Evolutionary conservation across 2,329 filamentous ascomycete genomes (phyloP), one percentile per base, ranked within the genome.

Genomic region (Tolypocladium nubicola): DNA sequence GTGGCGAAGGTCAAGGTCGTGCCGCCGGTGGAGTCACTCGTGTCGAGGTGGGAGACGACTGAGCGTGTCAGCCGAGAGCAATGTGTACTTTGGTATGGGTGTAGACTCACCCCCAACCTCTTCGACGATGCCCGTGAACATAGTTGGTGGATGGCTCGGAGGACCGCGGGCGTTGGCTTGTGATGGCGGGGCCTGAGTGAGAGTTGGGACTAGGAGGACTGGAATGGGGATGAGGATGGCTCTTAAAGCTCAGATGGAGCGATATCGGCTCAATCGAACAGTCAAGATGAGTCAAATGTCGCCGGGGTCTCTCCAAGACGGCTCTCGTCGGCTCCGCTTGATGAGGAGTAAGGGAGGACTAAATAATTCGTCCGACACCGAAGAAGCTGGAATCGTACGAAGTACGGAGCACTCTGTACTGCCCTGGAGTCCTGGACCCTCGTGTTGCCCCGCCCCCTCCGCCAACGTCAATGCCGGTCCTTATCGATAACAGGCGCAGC

Each of bases 111-210:
- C 92, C 77, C 94, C 94, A 62, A 97, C 87, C 61, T 87, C 88
- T 76, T 96, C 91, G 56, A 96, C 89, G 61, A 96, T 88, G 65
- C 94, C 94, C 58, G 94, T 97, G 70, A 99, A 97, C 94, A 99
- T 97, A 60, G 64, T 16, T 13, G 50, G 33, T 5, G 13, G 35
- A 14, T 35, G 49, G 37, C 10, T 13, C 33, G 19, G 62, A 65
- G 19, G 59, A 47, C 19, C 14, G n/a, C 26, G 37, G 16, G 55
- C 16, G 26, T 21, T 14, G 47, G 39, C 8, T 30, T 52, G 30
- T 37, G 47, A 38, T 19, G 53, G 10, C 11, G 13, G 21, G 37
- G 30, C 41, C 30, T 7, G 30, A 47, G 39, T 21, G 40, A 47
- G 50, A 38, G 39, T 43, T n/a, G 4, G 21, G 41, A 45, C 11